Evolutionary conservation across 129 eudicot genomes (phyloP), one percentile per base, ranked within the genome.

Genomic region (Helichrysum umbraculigerum): DNA sequence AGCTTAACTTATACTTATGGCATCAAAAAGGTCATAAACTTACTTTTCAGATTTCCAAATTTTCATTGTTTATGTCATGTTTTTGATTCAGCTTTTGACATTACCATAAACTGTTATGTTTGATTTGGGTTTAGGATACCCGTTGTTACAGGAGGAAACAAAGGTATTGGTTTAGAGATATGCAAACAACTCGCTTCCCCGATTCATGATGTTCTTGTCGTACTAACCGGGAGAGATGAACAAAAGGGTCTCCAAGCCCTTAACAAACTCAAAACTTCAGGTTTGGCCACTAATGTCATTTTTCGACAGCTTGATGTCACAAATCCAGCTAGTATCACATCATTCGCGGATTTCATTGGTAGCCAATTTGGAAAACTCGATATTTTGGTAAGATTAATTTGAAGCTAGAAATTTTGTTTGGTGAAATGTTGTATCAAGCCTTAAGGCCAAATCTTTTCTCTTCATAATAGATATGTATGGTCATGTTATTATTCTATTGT

Each of bases 131-230:
- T 76, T 8, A 76, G 79, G 35, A 76, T 76, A 76, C 73, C 79
- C 54, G 66, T 76, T 22, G 65, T 76, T 33, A 76, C 79, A 7
- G 79, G 79, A 76, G 79, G 79, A 76, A 76, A 76, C 37, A 66
- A 58, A 76, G 79, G 79, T 7, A 76, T 76, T 6, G 79, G 79
- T 20, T 76, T 76, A 1, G 79, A 76, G 79, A 76, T 76, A 76
- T 47, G 63, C 79, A 65, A 66, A 66, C 79, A 76, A 21, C 41
- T 76, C 1, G 73, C 66, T 21, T 50, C 79, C 3, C 34, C 73
- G 0, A 8, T 51, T 65, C 73, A 64, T 15, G 73, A 76, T 76
- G 71, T 76, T 65, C 65, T 30, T 6, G 79, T 76, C 2, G 73
- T 76, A 33, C 56, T 76, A 52, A 76, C 79, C 8, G 79, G 66